A percentile compares a stretch with the other conserved stretches of the same genome.
Evolutionary conservation across 2,329 filamentous ascomycete species (phyloP).

Genomic region (Pseudonectria foliicola): DNA sequence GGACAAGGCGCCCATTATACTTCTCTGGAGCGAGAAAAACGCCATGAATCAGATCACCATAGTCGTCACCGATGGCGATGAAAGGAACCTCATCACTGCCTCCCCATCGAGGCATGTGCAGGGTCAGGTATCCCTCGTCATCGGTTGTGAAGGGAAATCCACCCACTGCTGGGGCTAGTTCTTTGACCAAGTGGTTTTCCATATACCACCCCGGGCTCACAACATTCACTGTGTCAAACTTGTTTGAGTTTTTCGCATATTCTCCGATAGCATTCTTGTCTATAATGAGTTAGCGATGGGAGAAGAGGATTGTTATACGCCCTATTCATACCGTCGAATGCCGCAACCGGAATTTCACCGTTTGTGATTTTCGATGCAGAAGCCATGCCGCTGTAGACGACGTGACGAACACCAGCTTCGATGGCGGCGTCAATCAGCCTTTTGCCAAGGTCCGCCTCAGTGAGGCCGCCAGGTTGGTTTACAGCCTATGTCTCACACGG

Average conservation of each 20-base stretch:
- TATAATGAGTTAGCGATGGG: constrained; percentile 9
- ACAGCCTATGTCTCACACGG: constrained; percentile 18
- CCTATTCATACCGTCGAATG: constrained; percentile 26
- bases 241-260: constrained; percentile 25
- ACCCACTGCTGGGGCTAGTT: constrained; percentile 29
- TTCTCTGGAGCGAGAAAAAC: constrained; percentile 32
- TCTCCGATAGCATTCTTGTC: constrained; percentile 32
- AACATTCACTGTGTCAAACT: constrained; percentile 29
- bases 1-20: constrained; percentile 29
- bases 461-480: constrained; percentile 19
- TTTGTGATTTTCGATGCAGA: constrained; percentile 26
- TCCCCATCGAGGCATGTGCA: constrained; percentile 31
- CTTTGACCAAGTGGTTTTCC: constrained; percentile 32
- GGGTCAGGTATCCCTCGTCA: constrained; percentile 29
- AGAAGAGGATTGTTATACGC: too few relatives aligned
- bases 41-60: constrained; percentile 39
- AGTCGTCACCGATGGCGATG: constrained; percentile 34
- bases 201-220: constrained; percentile 35
- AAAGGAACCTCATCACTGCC: constrained; percentile 30
- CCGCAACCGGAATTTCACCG: constrained; percentile 23
- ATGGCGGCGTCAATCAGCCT: constrained; percentile 26
- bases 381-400: constrained; percentile 30
- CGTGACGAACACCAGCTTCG: constrained; percentile 26
- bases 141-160: constrained; percentile 33
- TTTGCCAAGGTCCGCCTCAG: constrained; percentile 30